phyloP scores from a whole-genome alignment of 1,139 yeast genomes.

The Suhomyces yuchorum region DNA sequence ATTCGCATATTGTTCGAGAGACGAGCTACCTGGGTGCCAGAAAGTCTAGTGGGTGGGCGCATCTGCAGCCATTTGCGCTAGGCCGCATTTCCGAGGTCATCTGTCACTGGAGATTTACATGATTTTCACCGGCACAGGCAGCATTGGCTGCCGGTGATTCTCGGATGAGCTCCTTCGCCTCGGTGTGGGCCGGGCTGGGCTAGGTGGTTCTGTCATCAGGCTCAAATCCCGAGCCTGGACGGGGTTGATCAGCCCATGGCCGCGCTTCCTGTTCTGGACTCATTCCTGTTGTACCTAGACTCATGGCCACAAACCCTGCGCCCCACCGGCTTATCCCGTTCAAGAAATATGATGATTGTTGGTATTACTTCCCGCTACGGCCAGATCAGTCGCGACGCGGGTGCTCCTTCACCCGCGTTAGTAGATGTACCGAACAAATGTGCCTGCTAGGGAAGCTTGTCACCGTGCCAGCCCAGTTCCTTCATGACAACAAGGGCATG shows the following conservation, averaged over 20 bases:
- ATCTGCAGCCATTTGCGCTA: too few relatives aligned
- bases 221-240: too few relatives aligned
- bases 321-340: background rate
- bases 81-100: background rate
- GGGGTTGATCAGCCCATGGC: background rate
- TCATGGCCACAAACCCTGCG: background rate
- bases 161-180: too few relatives aligned
- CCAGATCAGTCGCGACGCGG: slow-evolving; percentile 3
- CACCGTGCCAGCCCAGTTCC: background rate
- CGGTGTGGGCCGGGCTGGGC: too few relatives aligned
- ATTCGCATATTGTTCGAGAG: background rate
- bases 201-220: too few relatives aligned
- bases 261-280: background rate
- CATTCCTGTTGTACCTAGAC: background rate
- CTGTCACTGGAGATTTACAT: background rate
- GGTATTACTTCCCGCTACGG: background rate
- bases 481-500: background rate
- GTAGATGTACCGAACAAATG: background rate
- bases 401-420: background rate
- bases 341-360: background rate
- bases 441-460: background rate
- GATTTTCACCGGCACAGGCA: too few relatives aligned
- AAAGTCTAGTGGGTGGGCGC: background rate
- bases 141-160: too few relatives aligned
- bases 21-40: background rate